Evolutionary conservation across 345 rosid species (phyloP), one percentile per base, ranked within the genome.

Genomic region (Xanthoceras sorbifolium): DNA sequence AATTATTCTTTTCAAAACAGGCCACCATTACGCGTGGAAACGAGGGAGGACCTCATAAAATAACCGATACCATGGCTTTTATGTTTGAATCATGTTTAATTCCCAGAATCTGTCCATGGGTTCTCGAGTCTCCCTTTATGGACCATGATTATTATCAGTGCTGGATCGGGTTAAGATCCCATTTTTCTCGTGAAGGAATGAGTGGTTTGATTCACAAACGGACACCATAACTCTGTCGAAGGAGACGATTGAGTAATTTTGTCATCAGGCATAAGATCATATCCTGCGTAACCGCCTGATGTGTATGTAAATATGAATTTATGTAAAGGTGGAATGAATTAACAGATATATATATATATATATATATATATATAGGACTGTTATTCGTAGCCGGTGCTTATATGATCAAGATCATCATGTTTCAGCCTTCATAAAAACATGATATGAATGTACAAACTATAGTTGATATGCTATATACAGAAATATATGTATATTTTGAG

Each of bases 91-190:
- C 99, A 14, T 90, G 89, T 76, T 86, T 96, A 73, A 88, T 93
- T 50, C 99, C 99, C 31, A 89, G 94, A 82, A 86, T 92, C 85
- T 92, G 98, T 73, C 86, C 77, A 5, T 93, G 98, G 97, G 98
- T 92, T 36, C 87, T 93, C 4, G 88, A 96, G 73, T 93, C 99
- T 57, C 88, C 93, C 55, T 84, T 52, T 57, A 80, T 85, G 26
- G 98, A 96, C 77, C 89, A 28, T 38, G 90, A 92, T 76, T 96
- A 93, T 73, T 96, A 96, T 84, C 94, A 86, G 74, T 96, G 99
- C 79, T 96, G 99, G 99, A 91, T 89, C 29, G 98, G 98, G 54
- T 90, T 96, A 72, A 85, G 84, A 80, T 92, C 99, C 73, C 99
- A 93, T 82, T 96, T 96, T 76, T 83, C 90, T 0, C 75, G 42